A percentile compares a stretch with the other conserved stretches of the same genome.
Conservation (phyloP, 2,329 filamentous ascomycete genomes). For the Claviceps citrina region DNA sequence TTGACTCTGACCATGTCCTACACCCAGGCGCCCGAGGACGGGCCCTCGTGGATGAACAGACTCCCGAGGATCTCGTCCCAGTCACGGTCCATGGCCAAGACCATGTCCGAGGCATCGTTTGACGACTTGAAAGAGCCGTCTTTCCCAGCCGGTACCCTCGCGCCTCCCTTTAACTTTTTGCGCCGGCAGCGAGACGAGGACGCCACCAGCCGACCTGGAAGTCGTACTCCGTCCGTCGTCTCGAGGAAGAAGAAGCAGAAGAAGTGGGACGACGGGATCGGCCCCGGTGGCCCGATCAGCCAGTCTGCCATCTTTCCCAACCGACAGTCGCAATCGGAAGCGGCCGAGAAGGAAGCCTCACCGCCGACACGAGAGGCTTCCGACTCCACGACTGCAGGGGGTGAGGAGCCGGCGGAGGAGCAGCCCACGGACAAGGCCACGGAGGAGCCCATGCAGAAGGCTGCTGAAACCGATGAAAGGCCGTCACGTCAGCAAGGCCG, state of each 20-base stretch:
- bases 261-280: slow-evolving; percentile 55
- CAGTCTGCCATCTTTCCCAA: slow-evolving; percentile 77
- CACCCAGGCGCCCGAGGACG: slow-evolving; percentile 75
- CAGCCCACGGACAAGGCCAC: slow-evolving; percentile 14
- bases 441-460: slow-evolving; percentile 10
- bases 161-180: slow-evolving; percentile 63
- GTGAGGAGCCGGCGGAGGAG: slow-evolving; percentile 20
- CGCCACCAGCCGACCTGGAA: slow-evolving; percentile 33
- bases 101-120: slow-evolving; percentile 63
- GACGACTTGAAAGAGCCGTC: slow-evolving; percentile 45
- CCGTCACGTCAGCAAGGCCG: no score
- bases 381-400: slow-evolving; percentile 18
- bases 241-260: slow-evolving; percentile 49
- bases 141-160: slow-evolving; percentile 54
- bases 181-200: slow-evolving; percentile 71
- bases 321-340: slow-evolving; percentile 18
- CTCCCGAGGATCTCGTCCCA: slow-evolving; percentile 55
- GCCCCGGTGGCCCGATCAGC: slow-evolving; percentile 72
- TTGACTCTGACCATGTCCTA: slow-evolving; percentile 92
- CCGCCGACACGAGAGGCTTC: slow-evolving; percentile 17
- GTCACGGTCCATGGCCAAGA: slow-evolving; percentile 69
- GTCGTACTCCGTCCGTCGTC: slow-evolving; percentile 44
- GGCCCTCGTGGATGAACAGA: slow-evolving; percentile 87
- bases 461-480: slow-evolving; percentile 12
- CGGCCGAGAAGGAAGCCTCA: slow-evolving; percentile 16